Evolutionary conservation across 2,329 filamentous ascomycete genomes (phyloP), one percentile per base, ranked within the genome.

Genomic region (Calonectria leucothoes): DNA sequence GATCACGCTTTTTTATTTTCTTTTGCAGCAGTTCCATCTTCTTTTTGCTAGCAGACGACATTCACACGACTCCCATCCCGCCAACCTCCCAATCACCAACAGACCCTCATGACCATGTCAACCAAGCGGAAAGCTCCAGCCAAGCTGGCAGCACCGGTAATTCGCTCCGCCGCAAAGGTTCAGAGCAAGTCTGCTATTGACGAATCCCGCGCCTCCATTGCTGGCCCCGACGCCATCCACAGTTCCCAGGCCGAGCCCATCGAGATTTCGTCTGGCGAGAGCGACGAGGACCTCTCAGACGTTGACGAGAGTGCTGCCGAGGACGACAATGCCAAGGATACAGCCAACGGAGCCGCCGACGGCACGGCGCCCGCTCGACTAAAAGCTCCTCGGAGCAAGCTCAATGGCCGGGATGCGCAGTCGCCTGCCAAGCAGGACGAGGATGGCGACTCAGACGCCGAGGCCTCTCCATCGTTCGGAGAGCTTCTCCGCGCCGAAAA

Each of bases 401-500:
- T 75, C 74, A 83, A 83, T 72, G 82, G 80, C 68, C 76, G 80
- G 48, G 77, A 71, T 27, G 69, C 69, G 23, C 69, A 72, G 25
- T 78, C 79, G 37, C 69, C 75, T 10, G 66, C 77, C 29, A 76
- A 77, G 37, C 49, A 74, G n/a, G 78, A 79, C 12, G 78, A 82
- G 6, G 81, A 82, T 27, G 82, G 82, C 17, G 83, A 82, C 37
- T 87, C 87, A 39, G 88, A 90, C 71, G 86, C 85, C 55, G 88
- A 91, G 69, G 85, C 85, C 23, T 87, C 86, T 35, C 94, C 95
- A 4, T 94, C 95, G 0, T 98, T 98, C 83, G 96, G 95, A 79
- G 96, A 98, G 82, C 91, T 97, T 57, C 88, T 98, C 51, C 93
- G 92, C 78, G 91, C 92, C 70, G 89, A 92, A 70, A 89, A 92